Evolutionary conservation across 2,329 filamentous ascomycete species (phyloP).

Genomic region (Aspergillus fumigatus): DNA sequence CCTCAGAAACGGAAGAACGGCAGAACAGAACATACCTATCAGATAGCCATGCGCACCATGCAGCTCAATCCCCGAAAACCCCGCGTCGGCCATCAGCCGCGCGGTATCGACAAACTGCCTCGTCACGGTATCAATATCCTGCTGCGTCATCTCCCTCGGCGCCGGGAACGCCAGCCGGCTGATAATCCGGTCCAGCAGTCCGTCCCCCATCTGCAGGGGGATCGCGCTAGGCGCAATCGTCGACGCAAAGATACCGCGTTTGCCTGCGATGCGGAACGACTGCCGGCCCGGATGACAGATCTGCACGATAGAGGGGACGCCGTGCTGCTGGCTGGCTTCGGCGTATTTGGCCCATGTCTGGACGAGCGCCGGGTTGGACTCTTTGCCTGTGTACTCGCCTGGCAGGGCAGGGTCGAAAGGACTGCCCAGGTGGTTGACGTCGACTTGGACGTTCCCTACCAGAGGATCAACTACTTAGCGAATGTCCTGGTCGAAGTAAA

Average conservation of each 20-base stretch:
- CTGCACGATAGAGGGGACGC: slow-evolving; percentile 42
- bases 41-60: slow-evolving; percentile 52
- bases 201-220: slow-evolving; percentile 37
- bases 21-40: slow-evolving; percentile 37
- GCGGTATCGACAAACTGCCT: slow-evolving; percentile 52
- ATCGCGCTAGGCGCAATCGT: slow-evolving; percentile 38
- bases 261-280: slow-evolving; percentile 38
- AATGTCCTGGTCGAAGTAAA: neutral
- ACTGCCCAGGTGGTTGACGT: slow-evolving; percentile 38
- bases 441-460: slow-evolving; percentile 41
- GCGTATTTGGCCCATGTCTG: slow-evolving; percentile 27
- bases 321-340: slow-evolving; percentile 31
- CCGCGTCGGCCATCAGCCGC: slow-evolving; percentile 45
- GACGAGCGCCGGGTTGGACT: slow-evolving; percentile 16
- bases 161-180: slow-evolving; percentile 39
- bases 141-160: slow-evolving; percentile 52
- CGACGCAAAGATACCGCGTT: slow-evolving; percentile 27
- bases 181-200: slow-evolving; percentile 31
- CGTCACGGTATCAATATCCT: slow-evolving; percentile 53
- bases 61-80: slow-evolving; percentile 52
- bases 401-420: slow-evolving; percentile 27
- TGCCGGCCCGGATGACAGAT: slow-evolving; percentile 45
- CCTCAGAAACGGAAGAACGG: slow-evolving; percentile 7
- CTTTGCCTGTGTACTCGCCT: slow-evolving; percentile 21
- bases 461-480: neutral